These are phyloP conservation scores for Populus nigra DNA, from an alignment of 345 rosid species.

Conservation along the genomic window DNA sequence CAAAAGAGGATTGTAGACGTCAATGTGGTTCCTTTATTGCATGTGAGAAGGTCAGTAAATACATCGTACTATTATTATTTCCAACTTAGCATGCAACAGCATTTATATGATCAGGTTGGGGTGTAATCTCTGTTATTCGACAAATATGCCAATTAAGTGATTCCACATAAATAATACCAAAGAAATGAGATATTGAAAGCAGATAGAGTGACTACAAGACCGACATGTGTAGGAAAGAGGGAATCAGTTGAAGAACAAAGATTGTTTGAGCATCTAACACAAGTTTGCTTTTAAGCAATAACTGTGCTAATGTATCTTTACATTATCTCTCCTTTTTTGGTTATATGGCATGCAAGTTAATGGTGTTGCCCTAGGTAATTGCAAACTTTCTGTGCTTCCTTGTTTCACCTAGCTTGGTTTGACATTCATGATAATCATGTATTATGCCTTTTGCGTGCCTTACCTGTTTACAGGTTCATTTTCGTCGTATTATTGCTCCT, in stretches of 20 bases:
- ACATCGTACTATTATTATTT: background rate
- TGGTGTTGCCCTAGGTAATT: background rate
- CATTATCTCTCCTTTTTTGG: background rate
- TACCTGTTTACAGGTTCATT: conserved; percentile 69
- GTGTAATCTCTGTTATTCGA: too few relatives aligned
- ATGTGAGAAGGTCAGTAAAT: conserved; percentile 74
- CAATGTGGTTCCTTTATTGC: conserved; percentile 78
- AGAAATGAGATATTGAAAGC: background rate
- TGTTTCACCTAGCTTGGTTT: background rate
- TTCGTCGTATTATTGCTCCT: conserved; percentile 86
- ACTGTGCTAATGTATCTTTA: background rate
- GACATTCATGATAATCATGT: background rate
- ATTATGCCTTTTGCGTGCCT: background rate
- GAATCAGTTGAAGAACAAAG: background rate
- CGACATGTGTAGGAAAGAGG: background rate
- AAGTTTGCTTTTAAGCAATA: background rate
- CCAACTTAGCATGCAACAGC: background rate
- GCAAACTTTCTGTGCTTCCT: background rate
- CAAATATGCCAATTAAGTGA: too few relatives aligned
- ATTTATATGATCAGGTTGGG: background rate
- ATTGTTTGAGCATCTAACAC: background rate
- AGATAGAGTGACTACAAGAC: background rate
- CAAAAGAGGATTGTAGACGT: conserved; percentile 93
- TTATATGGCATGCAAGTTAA: background rate
- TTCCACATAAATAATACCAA: too few relatives aligned